phyloP scores from a whole-genome alignment of 768 basidiomycete genomes.

The Boletus insuetus region DNA sequence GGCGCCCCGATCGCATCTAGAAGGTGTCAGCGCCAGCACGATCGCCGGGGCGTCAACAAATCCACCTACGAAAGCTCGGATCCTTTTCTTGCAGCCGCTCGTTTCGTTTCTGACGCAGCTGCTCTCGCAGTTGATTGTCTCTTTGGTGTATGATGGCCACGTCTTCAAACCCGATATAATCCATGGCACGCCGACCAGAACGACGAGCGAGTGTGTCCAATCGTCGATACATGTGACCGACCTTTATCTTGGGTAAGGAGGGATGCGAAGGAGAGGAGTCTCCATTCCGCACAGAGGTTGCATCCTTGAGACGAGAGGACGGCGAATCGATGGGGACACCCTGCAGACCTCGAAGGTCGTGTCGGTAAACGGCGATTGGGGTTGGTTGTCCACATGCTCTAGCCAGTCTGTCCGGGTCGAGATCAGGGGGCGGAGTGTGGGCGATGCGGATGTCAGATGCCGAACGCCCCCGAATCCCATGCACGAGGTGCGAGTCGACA shows the following conservation, averaged over 20 bases:
- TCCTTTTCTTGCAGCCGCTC: conserved; percentile 21
- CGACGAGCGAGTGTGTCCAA: conserved; percentile 26
- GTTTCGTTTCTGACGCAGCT: conserved; percentile 18
- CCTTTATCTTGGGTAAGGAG: conserved; percentile 16
- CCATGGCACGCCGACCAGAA: conserved; percentile 23
- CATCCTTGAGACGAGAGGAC: neutral
- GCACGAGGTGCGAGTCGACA: conserved; percentile 7
- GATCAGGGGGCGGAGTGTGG: conserved; percentile 24
- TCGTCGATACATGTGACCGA: conserved; percentile 24
- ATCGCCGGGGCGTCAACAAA: neutral
- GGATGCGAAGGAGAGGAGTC: conserved; percentile 5
- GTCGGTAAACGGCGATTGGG: conserved; percentile 4
- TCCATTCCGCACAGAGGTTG: neutral
- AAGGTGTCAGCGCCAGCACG: neutral
- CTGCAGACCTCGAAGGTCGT: conserved; percentile 4
- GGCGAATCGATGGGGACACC: neutral
- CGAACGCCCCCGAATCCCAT: conserved; percentile 19
- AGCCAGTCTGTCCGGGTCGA: conserved; percentile 29
- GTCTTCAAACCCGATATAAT: conserved; percentile 27
- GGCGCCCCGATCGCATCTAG: conserved; percentile 38
- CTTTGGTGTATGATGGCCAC: conserved; percentile 13
- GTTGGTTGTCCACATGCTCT: conserved; percentile 27
- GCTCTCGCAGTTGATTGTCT: conserved; percentile 24
- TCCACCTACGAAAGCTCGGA: conserved; percentile 25
- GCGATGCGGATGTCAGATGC: conserved; percentile 21